Base-by-base conservation (phyloP, 2,329 filamentous ascomycete genomes). In the Trichoderma pleuroti region DNA sequence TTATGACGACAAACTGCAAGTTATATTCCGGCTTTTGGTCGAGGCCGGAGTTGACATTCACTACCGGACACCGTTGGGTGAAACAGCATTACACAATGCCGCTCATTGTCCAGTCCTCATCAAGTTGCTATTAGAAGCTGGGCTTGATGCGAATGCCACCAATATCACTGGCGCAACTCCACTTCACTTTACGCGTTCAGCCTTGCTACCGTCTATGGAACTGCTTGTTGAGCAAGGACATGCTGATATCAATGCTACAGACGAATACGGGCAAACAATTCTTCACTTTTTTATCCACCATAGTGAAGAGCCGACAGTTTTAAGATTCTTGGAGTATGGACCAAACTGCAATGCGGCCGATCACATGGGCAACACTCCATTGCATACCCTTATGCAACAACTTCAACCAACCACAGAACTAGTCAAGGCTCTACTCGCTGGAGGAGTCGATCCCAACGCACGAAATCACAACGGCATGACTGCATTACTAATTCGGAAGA, bases 21-120 rank as follows among this genome's bases (percentile, higher is more conserved):
- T 21, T 4, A 70, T 73, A 18, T 71, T 78, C 18, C 14, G 52
- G 2, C 56, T 77, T 4, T 63, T 79, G 14, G 21, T 77, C 14
- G 32, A 74, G 36, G 76, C 76, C 24, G 77, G 77, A 8, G 71
- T 71, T 2, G 71, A 78, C 14, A 57, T 77, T 14, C 71, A 77
- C 26, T 68, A 72, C 52, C 72, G 73, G 26, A 56, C 71, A 63
- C 28, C 42, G 52, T 8, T 68, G 61, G 74, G 74, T 6, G n/a
- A 34, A 18, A 72, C 75, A 16, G 65, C 72, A 1, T 66, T 78
- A n/a, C 76, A 78, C 30, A 54, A 42, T 2, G 71, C 75, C 0
- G 24, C 21, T 10, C 5, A 26, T 4, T 70, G 70, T 2, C 59
- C 71, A 9, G 52, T 69, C 6, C 42, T 74, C 26, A 56, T 72